Conservation (phyloP, 140 eudicot species). For the Erigeron philadelphicus region DNA sequence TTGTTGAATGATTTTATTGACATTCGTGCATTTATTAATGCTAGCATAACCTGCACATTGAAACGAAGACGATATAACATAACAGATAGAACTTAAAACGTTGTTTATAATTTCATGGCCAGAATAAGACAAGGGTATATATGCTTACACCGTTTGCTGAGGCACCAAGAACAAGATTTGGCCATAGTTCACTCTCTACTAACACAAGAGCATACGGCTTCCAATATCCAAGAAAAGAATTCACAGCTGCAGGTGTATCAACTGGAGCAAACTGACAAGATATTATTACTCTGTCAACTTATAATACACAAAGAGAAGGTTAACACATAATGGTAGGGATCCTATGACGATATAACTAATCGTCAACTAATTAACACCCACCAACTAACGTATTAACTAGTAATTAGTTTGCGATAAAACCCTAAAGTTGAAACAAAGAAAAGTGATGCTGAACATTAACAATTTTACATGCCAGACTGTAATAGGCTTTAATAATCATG, state of each 20-base stretch:
- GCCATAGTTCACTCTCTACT: constrained; percentile 92
- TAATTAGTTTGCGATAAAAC: constrained; percentile 2
- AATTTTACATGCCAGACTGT: background rate
- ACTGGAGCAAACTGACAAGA: constrained; percentile 85
- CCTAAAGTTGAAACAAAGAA: constrained; percentile 9
- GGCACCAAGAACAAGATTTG: constrained; percentile 79
- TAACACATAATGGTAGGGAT: background rate
- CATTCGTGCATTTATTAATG: constrained; percentile 76
- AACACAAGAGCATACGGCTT: constrained; percentile 82
- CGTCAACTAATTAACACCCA: background rate
- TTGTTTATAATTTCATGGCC: background rate
- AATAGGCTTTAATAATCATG: constrained; percentile 16
- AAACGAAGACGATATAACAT: background rate
- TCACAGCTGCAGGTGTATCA: constrained; percentile 74
- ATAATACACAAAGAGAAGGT: constrained; percentile 1
- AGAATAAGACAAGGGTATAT: background rate
- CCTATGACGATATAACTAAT: constrained; percentile 3
- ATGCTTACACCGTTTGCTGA: constrained; percentile 62
- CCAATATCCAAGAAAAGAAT: constrained; percentile 80
- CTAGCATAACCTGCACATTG: constrained; percentile 51
- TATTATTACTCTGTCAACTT: background rate
- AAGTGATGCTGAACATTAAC: too few species aligned
- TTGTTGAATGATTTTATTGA: constrained; percentile 54
- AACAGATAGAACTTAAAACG: background rate
- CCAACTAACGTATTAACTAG: background rate